phyloP scores from a whole-genome alignment of 23 red algal species.

The Gracilaria gracilis region DNA sequence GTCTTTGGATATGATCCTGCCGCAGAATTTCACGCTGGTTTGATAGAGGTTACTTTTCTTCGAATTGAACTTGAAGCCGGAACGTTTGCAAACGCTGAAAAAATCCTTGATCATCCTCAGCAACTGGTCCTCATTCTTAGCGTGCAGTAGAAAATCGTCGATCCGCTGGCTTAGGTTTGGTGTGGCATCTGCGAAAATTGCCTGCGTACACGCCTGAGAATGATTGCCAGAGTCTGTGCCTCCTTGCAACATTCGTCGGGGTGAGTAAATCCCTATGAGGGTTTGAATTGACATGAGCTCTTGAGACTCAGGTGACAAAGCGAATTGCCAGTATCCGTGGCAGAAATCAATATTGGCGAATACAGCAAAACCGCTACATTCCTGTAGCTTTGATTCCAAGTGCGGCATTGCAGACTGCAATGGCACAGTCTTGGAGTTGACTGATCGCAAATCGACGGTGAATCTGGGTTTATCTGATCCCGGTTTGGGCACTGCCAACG shows the following conservation, averaged over 20 bases:
- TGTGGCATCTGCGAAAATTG: not conserved
- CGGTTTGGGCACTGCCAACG: conserved; percentile 28
- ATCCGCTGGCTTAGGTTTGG: conserved; percentile 20
- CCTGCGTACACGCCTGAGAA: conserved; percentile 30
- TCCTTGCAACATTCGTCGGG: conserved; percentile 43
- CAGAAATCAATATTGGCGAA: no score
- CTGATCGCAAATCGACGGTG: conserved; percentile 22
- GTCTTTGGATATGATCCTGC: conserved; percentile 22
- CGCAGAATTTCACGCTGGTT: conserved; percentile 41
- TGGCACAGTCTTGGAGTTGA: conserved; percentile 9
- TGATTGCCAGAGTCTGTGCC: conserved; percentile 40
- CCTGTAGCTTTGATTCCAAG: conserved; percentile 33
- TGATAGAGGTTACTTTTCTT: conserved; percentile 7
- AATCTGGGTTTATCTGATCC: conserved; percentile 18
- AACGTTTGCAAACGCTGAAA: conserved; percentile 11
- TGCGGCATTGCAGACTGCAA: no score
- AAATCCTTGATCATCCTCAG: not conserved
- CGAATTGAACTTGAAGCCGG: not conserved
- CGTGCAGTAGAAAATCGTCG: conserved; percentile 43
- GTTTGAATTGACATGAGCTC: conserved; percentile 52
- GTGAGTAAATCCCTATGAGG: conserved; percentile 14
- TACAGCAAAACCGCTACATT: no score
- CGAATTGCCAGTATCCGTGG: conserved; percentile 50
- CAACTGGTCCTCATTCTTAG: not conserved
- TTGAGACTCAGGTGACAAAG: not conserved